A percentile compares a stretch with the other conserved stretches of the same genome.
Conservation (phyloP, 129 eudicot species). For the Flaveria ramosissima region DNA sequence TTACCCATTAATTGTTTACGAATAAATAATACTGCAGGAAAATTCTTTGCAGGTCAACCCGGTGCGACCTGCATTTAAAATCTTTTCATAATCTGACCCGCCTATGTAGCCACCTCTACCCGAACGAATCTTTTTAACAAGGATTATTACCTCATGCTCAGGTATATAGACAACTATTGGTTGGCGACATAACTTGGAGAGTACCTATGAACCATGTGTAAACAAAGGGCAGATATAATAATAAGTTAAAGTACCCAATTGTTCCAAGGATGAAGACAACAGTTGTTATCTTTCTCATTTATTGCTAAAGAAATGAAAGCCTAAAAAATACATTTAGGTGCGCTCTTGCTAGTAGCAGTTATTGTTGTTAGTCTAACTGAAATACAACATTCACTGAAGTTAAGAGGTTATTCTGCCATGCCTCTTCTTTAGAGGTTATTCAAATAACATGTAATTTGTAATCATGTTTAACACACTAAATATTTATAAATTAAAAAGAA, state of each 20-base stretch:
- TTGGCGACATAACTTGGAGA: slow-evolving; percentile 89
- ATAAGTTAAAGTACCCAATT: slow-evolving; percentile 10
- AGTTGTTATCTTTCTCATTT: slow-evolving; percentile 6
- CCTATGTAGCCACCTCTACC: not conserved
- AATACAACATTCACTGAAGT: not conserved
- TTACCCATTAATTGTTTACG: not conserved
- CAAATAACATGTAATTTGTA: no score
- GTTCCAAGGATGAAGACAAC: slow-evolving; percentile 5
- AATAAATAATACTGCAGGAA: not conserved
- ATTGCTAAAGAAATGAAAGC: slow-evolving; percentile 12
- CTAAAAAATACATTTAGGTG: not conserved
- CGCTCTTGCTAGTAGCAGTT: not conserved
- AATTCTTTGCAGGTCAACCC: not conserved
- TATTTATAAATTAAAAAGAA: not conserved
- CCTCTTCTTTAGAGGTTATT: not conserved
- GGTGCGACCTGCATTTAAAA: not conserved
- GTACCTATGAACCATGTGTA: slow-evolving; percentile 48
- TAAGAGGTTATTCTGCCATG: not conserved
- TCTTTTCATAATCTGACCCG: not conserved
- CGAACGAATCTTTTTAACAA: slow-evolving; percentile 7
- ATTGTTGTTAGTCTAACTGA: no score
- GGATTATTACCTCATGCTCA: slow-evolving; percentile 66
- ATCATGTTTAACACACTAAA: not conserved
- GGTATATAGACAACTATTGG: slow-evolving; percentile 89
- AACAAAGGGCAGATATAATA: not conserved